These are phyloP conservation scores for Limtongozyma cylindracea DNA, from an alignment of 805 yeast genomes.

Conservation along the genomic window DNA sequence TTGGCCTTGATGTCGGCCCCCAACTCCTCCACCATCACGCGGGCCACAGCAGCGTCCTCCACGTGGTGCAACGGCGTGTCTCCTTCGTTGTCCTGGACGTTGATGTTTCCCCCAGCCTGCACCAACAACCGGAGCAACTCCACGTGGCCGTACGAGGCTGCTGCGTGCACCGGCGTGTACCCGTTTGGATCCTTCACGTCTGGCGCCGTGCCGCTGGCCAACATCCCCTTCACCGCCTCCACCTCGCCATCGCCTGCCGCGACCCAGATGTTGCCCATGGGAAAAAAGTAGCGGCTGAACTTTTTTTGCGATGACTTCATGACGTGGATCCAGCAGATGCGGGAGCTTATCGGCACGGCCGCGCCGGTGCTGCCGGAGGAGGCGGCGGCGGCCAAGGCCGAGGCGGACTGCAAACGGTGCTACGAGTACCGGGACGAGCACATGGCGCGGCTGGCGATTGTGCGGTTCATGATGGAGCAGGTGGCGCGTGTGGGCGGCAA, in stretches of 20 bases:
- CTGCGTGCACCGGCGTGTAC: constrained; percentile 93
- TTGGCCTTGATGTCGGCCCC: constrained; percentile 37
- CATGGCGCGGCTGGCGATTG: constrained; percentile 58
- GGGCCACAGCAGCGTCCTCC: constrained; percentile 47
- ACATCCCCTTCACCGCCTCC: constrained; percentile 25
- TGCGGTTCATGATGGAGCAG: constrained; percentile 68
- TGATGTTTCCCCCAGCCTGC: constrained; percentile 48
- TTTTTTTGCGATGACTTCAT: too few species aligned
- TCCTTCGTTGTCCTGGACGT: constrained; percentile 69
- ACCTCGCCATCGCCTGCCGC: constrained; percentile 76
- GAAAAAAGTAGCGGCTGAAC: too few species aligned
- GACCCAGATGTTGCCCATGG: constrained; percentile 66
- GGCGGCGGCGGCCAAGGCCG: constrained; percentile 28
- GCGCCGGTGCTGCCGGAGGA: constrained; percentile 40
- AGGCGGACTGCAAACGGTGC: constrained; percentile 40
- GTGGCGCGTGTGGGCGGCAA: constrained; percentile 36
- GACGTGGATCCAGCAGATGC: constrained; percentile 1
- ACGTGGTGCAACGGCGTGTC: constrained; percentile 89
- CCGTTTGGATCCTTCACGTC: constrained; percentile 79
- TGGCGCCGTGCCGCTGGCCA: constrained; percentile 30
- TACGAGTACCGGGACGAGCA: constrained; percentile 62
- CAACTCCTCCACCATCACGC: constrained; percentile 34
- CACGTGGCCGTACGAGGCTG: constrained; percentile 73
- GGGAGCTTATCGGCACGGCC: constrained; percentile 43
- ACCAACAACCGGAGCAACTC: constrained; percentile 38